These are phyloP conservation scores for Tolypocladium endophyticum DNA, from an alignment of 2,329 filamentous ascomycete genomes.

Conservation along the genomic window DNA sequence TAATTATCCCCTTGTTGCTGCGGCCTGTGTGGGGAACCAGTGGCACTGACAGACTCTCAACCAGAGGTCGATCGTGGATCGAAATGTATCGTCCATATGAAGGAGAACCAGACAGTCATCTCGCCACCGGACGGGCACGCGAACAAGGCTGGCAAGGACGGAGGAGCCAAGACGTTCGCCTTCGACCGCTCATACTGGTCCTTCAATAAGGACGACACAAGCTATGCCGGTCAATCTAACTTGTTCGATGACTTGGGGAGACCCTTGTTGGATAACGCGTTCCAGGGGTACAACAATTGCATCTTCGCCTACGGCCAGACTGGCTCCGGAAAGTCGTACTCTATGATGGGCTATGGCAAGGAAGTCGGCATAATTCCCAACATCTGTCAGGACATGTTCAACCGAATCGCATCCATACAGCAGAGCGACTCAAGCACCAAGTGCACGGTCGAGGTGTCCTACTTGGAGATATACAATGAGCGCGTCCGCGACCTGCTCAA, in stretches of 20 bases:
- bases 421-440: slow-evolving; percentile 65
- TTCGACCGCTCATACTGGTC: slow-evolving; percentile 99
- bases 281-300: slow-evolving; percentile 98
- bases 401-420: slow-evolving; percentile 63
- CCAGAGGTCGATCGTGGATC: slow-evolving; percentile 80
- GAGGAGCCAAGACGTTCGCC: slow-evolving; percentile 74
- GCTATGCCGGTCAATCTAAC: slow-evolving; percentile 84
- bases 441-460: slow-evolving; percentile 95
- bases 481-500: slow-evolving; percentile 91
- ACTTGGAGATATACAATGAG: slow-evolving; percentile 99
- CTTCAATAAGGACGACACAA: slow-evolving; percentile 69
- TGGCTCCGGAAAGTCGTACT: slow-evolving; percentile 96
- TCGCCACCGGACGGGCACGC: slow-evolving; percentile 55
- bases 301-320: slow-evolving; percentile 99
- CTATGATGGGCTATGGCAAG: slow-evolving; percentile 99
- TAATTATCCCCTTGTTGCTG: not conserved
- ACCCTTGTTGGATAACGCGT: slow-evolving; percentile 93
- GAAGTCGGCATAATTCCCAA: slow-evolving; percentile 92
- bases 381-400: slow-evolving; percentile 97
- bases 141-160: slow-evolving; percentile 58
- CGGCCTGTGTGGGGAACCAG: not conserved
- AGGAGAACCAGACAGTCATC: slow-evolving; percentile 81
- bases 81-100: slow-evolving; percentile 98
- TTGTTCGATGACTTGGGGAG: slow-evolving; percentile 81
- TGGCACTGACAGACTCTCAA: slow-evolving; percentile 7